Evolutionary conservation across 768 basidiomycete species (phyloP), one percentile per base, ranked within the genome.

Genomic region (Amanita jacksonii): DNA sequence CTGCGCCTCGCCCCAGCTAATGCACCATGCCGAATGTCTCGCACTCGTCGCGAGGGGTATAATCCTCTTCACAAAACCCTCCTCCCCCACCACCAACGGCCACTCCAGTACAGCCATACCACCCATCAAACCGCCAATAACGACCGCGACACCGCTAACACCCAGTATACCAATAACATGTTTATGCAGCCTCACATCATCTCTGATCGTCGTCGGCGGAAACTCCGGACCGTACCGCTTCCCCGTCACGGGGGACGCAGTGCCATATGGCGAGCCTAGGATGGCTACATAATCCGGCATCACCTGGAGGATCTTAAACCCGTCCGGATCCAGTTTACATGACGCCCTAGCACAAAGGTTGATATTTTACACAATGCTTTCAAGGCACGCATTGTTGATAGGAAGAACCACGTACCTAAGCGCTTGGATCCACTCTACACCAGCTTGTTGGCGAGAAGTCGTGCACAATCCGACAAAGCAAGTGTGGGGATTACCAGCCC

Each of bases 51-150:
- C 94, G 28, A 99, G 76, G 1, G 93, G 89, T 44, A 94, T 75
- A 52, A 98, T 81, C 13, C 41, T 32, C 41, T 33, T 42, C 19
- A 42, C 41, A 24, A 32, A 42, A 3, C 23, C 31, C 9, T 19
- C 39, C 12, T 31, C 41, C 4, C 18, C 15, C 72, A 61, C 85
- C 97, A 6, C 76, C 79, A 98, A 73, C 0, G 96, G 88, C 88
- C 91, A 98, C 62, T 98, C 94, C 34, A 98, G 79, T 25, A 86
- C 81, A 10, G 87, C 81, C 94, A 99, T 99, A 12, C 94, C 96
- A 8, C 96, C 94, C 94, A 99, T 98, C 38, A 93, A 97, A 1
- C 96, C 96, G 3, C 96, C 94, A 37, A 99, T 86, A 8, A 78
- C 93, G 19, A 87, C 88, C 0, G 93, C 90, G 18, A 99, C 79